Base-by-base conservation (phyloP, 2,329 filamentous ascomycete species). In the Bipolaris bicolor region DNA sequence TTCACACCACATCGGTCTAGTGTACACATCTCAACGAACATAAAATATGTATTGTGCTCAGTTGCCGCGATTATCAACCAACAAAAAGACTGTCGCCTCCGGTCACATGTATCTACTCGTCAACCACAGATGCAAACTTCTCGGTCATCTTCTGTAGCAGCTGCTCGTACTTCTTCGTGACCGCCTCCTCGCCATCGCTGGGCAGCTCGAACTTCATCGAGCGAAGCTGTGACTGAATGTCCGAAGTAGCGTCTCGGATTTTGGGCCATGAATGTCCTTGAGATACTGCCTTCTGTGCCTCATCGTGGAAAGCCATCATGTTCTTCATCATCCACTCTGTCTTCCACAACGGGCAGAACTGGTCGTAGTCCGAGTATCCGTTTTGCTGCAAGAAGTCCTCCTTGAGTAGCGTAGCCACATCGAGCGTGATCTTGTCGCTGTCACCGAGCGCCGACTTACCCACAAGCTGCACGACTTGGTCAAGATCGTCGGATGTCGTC, bases 301-400 rank as follows among this genome's bases (percentile, higher is more conserved):
- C 95, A 72, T 99, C 96, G 77, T 97, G 92, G 86, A 94, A 99
- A 57, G 89, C 91, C 84, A 99, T 91, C 88, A 99, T 98, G 64
- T 92, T 90, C 86, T 96, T 97, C 95, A 99, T 99, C 95, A 99
- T 98, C 89, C 95, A 99, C 78, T 96, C 90, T 0, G 95, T 99
- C 89, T 99, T 99, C 95, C 95, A 99, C 73, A 99, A 86, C 48
- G 95, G 95, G 76, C 95, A 99, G 87, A 96, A 99, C 81, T 98
- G 93, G 76, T 99, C 95, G 77, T 99, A 98, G 79, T 98, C 92
- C 67, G 90, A 95, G 86, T 99, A 99, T 63, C 95, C 95, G 81
- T 99, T 99, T 79, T 99, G 95, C 81, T 99, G 95, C 76, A 99
- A 78, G 82, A 99, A 99, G 77, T 99, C 95, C 75, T 99, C 95